A percentile compares a stretch with the other conserved stretches of the same genome.
These are phyloP conservation scores for Forsythia suspensa DNA, from an alignment of 257 asterid genomes.

Conservation along the genomic window DNA sequence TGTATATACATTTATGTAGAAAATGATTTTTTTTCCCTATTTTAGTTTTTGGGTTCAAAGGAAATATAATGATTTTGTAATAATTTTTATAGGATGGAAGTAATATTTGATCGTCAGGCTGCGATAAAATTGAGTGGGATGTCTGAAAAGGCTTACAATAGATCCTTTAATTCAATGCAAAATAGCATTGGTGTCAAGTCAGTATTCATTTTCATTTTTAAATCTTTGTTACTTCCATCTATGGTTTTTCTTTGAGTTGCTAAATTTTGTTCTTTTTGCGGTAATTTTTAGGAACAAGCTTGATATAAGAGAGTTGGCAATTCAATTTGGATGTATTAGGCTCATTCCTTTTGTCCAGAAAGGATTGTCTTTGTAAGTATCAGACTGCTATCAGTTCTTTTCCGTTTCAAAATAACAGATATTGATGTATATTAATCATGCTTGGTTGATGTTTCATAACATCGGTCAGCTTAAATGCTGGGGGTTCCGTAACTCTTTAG, in stretches of 20 bases:
- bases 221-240: constrained; percentile 4
- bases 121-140: constrained; percentile 83
- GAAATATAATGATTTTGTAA: too few relatives aligned
- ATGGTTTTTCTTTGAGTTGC: not conserved
- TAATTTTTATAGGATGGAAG: constrained; percentile 59
- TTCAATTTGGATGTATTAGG: constrained; percentile 92
- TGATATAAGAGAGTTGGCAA: constrained; percentile 81
- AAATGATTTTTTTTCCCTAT: not conserved
- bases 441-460: not conserved
- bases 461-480: too few relatives aligned
- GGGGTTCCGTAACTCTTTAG: too few relatives aligned
- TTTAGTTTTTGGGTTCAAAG: not conserved
- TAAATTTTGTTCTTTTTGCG: not conserved
- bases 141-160: constrained; percentile 77
- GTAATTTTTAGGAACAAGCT: constrained; percentile 59
- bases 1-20: not conserved
- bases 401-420: not conserved
- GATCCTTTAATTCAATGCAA: constrained; percentile 91
- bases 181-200: constrained; percentile 86
- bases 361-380: constrained; percentile 69
- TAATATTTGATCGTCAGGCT: constrained; percentile 63
- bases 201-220: constrained; percentile 22
- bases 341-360: constrained; percentile 77
- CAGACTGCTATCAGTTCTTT: not conserved
- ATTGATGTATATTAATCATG: too few relatives aligned